A percentile compares a stretch with the other conserved stretches of the same genome.
phyloP scores from a whole-genome alignment of 768 basidiomycete species.

The Lenzites betulinus region DNA sequence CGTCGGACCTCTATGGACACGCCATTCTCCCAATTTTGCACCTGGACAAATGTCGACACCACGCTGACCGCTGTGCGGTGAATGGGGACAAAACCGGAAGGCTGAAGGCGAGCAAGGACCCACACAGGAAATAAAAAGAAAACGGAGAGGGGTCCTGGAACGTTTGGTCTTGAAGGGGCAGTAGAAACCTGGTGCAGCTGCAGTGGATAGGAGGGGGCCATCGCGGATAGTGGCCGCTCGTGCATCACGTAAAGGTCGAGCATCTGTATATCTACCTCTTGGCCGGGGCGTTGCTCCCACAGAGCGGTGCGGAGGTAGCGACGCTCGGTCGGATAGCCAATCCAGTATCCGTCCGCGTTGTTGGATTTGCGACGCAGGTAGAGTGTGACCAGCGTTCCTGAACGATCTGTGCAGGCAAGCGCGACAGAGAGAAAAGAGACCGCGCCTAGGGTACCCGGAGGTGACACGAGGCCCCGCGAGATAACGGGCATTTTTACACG shows the following conservation, averaged over 20 bases:
- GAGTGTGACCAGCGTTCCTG: neutral
- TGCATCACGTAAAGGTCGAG: constrained; percentile 2
- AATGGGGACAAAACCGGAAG: neutral
- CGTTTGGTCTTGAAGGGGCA: too few relatives aligned
- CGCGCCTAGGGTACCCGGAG: neutral
- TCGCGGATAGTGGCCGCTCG: neutral
- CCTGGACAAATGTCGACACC: neutral
- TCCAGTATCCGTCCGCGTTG: neutral
- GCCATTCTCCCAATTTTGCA: neutral
- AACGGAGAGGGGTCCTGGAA: neutral
- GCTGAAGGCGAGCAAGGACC: neutral
- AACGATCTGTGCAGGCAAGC: neutral
- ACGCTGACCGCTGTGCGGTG: neutral
- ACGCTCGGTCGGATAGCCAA: neutral
- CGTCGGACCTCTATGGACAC: neutral
- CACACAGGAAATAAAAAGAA: constrained; percentile 1
- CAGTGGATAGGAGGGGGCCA: too few relatives aligned
- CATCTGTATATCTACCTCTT: too few relatives aligned
- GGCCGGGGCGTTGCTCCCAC: neutral
- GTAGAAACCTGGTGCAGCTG: too few relatives aligned
- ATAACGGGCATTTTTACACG: neutral
- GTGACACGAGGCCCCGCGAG: neutral
- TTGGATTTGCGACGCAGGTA: neutral
- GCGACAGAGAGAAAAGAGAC: neutral
- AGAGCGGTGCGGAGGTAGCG: constrained; percentile 1